Base-by-base conservation (phyloP, 208 protist genomes). In the Lotmaria passim region DNA sequence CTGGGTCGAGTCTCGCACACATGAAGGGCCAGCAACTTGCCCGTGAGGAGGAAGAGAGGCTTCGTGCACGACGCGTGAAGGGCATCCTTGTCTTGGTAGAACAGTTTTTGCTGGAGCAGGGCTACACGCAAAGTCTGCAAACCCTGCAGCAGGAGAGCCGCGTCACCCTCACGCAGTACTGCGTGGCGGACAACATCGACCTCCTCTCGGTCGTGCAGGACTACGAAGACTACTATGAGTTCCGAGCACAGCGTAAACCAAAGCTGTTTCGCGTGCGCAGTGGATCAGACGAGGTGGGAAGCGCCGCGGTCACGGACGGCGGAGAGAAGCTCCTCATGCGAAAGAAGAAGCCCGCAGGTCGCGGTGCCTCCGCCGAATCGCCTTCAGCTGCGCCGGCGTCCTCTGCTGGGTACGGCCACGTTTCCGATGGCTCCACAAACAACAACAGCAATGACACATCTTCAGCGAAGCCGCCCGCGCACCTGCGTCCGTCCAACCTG, bases 131-230 rank as follows among this genome's bases (percentile, higher is more conserved):
- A 23, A 59, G 86, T 17, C 65, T 95, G 51, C 83, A 95, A 61
- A 72, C 72, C 21, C 79, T 97, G 10, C 91, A 97, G 72, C 82
- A 86, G 52, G 93, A 97, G 63, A 92, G 88, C 63, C 66, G 76
- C 41, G 55, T 97, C 21, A 84, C 87, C 10, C 76, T 97, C 21
- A 67, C 80, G 14, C 75, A 93, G 41, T 85, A 86, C 62, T 78
- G 70, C 73, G 75, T 76, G 15, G 93, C 93, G 12, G 93, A 97
- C 75, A 97, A 97, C 69, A 89, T 97, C 65, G 91, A 96, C 79
- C 76, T 97, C 17, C 62, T 93, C 24, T 83, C 78, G 21, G 73
- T 96, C 33, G 63, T 96, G 10, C 63, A 73, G 19, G 90, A 97
- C 68, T 97, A 82, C 67, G 93, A 97, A 75, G 79, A 96, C 33